Percentiles rank a stretch among this genome's conserved stretches.
Evolutionary conservation across 139 green algal species (phyloP).

Genomic region (Pseudopediastrum boryanum): DNA sequence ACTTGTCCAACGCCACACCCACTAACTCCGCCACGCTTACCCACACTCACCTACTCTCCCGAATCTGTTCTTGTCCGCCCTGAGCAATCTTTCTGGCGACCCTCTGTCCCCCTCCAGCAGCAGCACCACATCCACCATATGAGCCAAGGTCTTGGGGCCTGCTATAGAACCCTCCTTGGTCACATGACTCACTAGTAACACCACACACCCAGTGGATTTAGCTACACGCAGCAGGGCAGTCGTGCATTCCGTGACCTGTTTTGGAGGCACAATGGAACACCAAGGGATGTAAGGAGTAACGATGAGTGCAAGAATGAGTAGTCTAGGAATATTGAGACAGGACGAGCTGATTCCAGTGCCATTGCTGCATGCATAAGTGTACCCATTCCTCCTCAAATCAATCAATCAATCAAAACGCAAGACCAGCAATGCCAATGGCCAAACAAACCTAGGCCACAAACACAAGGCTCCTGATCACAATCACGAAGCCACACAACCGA

Average conservation of each 20-base stretch:
- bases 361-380: no score
- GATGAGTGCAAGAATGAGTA: not conserved
- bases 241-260: conserved; percentile 93
- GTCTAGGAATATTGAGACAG: not conserved
- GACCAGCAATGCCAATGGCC: no score
- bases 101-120: conserved; percentile 87
- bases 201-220: conserved; percentile 70
- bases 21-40: not conserved
- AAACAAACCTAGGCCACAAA: no score
- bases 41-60: conserved; percentile 18
- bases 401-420: no score
- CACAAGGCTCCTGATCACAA: no score
- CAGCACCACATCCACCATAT: conserved; percentile 96
- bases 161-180: conserved; percentile 81
- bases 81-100: conserved; percentile 45
- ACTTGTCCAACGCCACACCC: not conserved
- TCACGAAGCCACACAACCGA: no score
- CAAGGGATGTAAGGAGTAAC: not conserved
- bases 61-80: conserved; percentile 43
- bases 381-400: no score
- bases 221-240: conserved; percentile 78
- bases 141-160: conserved; percentile 91
- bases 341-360: no score
- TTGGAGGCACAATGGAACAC: not conserved
- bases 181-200: conserved; percentile 82